Base-by-base conservation (phyloP, 2,329 filamentous ascomycete genomes). In the Aspergillus tamarii region DNA sequence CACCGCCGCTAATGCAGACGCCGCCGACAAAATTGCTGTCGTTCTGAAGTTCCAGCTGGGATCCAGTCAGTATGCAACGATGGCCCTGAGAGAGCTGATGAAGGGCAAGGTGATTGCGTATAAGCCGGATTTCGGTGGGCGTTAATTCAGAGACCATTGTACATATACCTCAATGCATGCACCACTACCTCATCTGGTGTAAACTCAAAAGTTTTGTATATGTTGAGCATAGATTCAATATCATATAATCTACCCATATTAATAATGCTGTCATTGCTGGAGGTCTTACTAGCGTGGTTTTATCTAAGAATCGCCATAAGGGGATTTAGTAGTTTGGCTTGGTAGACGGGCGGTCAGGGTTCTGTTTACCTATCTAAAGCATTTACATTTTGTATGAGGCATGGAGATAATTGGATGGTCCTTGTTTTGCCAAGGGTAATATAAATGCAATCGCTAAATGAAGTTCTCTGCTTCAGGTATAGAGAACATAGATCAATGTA, bases 51-150 rank as follows among this genome's bases (percentile, higher is more conserved):
- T 96, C 78, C 89, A 92, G 74, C 83, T 96, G 32, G 90, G 88
- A 1, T 88, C 89, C 56, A 93, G 91, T 73, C 90, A 92, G 73
- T 96, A 96, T 79, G 92, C 92, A 0, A 96, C 92, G 0, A 92
- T 96, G 83, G 91, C 91, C 14, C 76, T 96, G 67, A 82, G 92
- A 59, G 92, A 96, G 78, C 78, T 96, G 66, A 93, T 92, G 83
- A 90, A 88, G 48, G 87, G 88, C 2, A 89, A 87, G 14, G 82
- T 88, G 6, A 82, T 82, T 71, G 83, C 84, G 9, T 91, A 85
- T 70, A 87, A 88, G 76, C 86, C 89, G 7, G 88, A 89, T 57
- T 91, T 85, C 72, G 81, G 83, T 65, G 82, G 83, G 45, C 82
- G 83, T 32, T 52, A 14, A 50, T 3, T 48, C 9, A 0, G 10